Evolutionary conservation across 2,329 filamentous ascomycete species (phyloP), one percentile per base, ranked within the genome.

Genomic region (Microascus cirrosus): DNA sequence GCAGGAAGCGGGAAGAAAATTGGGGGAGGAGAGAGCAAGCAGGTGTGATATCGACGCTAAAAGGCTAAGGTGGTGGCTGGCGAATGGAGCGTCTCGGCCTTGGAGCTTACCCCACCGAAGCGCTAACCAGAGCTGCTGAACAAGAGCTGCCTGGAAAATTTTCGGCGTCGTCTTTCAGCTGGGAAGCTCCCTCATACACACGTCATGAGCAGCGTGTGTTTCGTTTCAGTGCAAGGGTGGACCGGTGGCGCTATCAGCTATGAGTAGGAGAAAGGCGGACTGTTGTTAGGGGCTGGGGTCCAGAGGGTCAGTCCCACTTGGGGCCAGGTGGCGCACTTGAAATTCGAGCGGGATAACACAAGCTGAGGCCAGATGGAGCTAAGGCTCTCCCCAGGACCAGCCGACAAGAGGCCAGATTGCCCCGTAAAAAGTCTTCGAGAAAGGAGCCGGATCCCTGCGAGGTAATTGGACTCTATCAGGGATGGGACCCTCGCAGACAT

Each of bases 31-130:
- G 45, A 24, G 11, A 13, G 45, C 28, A 32, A 32, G 28, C 28
- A 32, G 8, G n/a, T n/a, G 22, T 56, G 54, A 56, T 56, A 42
- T 56, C 39, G 55, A 56, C 55, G 18, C 53, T 13, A 22, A 22
- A 54, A n/a, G 53, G 15, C 36, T 24, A 54, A 36, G 6, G 32
- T 36, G 32, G 53, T 54, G 36, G 45, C 45, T 50, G 45, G 45
- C 53, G 53, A 54, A 42, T n/a, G 11, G 53, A 36, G 36, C 36
- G 6, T 42, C 18, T 12, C n/a, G 39, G 39, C 1, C 39, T 18
- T n/a, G 7, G 8, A 15, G 39, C 15, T 15, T 45, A 7, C 39
- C 5, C 15, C 39, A n/a, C 36, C 15, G 15, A 15, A n/a, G 39
- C 15, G 18, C 36, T 15, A 18, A 7, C 15, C 39, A n/a, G 39